Evolutionary conservation across 2,329 filamentous ascomycete genomes (phyloP).

Genomic region (Harringtonia aguacate): DNA sequence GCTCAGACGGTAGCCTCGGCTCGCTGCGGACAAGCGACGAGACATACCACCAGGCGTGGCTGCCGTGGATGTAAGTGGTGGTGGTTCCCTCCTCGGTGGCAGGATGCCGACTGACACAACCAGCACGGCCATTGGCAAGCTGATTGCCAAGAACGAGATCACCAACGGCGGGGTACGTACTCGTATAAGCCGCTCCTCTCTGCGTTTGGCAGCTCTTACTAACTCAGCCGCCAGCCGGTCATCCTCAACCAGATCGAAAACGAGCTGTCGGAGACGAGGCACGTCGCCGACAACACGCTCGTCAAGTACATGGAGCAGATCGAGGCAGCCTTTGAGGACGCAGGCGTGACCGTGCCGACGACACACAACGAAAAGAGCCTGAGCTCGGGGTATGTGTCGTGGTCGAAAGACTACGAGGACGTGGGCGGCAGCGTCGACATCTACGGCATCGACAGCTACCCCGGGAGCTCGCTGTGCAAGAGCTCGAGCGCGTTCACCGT

Average conservation of each 20-base stretch:
- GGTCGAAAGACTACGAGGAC: slow-evolving; percentile 43
- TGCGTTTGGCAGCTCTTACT: background rate
- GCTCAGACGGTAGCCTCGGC: slow-evolving; percentile 53
- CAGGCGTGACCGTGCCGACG: slow-evolving; percentile 9
- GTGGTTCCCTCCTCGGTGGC: background rate
- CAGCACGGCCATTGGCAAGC: slow-evolving; percentile 41
- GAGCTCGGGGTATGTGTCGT: slow-evolving; percentile 32
- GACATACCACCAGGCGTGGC: slow-evolving; percentile 46
- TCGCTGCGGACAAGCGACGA: slow-evolving; percentile 51
- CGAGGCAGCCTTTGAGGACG: slow-evolving; percentile 6
- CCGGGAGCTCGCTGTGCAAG: slow-evolving; percentile 36
- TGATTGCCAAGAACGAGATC: slow-evolving; percentile 67
- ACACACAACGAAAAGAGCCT: slow-evolving; percentile 22
- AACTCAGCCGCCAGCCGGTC: slow-evolving; percentile 35
- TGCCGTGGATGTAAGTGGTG: slow-evolving; percentile 8
- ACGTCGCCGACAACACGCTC: slow-evolving; percentile 9
- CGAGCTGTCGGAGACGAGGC: slow-evolving; percentile 43
- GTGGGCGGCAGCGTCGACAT: slow-evolving; percentile 43
- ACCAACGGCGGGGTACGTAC: slow-evolving; percentile 55
- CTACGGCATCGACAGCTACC: slow-evolving; percentile 35
- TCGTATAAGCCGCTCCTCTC: background rate
- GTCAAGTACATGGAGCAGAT: slow-evolving; percentile 11
- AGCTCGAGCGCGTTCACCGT: slow-evolving; percentile 38
- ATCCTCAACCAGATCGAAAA: slow-evolving; percentile 77
- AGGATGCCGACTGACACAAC: slow-evolving; percentile 15